A percentile compares a stretch with the other conserved stretches of the same genome.
phyloP scores from a whole-genome alignment of 116 monocot species.

The Phalaenopsis hybrid region DNA sequence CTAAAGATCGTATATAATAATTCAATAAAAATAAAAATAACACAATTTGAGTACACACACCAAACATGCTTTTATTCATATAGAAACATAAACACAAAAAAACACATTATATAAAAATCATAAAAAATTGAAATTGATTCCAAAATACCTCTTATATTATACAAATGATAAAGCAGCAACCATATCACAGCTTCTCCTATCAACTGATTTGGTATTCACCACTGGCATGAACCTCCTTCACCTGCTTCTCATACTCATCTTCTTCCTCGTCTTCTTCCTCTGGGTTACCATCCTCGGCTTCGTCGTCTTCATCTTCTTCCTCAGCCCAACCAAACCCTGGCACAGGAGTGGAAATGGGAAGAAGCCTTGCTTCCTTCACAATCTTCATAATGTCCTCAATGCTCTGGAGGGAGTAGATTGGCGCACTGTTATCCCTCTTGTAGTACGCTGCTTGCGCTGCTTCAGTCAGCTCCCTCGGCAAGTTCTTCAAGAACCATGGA shows the following conservation, averaged over 20 bases:
- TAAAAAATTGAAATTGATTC: too few species aligned
- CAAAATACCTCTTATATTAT: neutral
- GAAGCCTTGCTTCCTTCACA: slow-evolving; percentile 48
- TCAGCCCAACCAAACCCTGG: slow-evolving; percentile 30
- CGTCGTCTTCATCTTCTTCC: slow-evolving; percentile 44
- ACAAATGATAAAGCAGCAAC: neutral
- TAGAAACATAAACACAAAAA: too few species aligned
- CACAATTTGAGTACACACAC: too few species aligned
- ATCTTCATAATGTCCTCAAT: slow-evolving; percentile 73
- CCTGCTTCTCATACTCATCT: slow-evolving; percentile 69
- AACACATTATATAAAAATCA: too few species aligned
- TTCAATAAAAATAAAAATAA: too few species aligned
- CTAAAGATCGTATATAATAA: too few species aligned
- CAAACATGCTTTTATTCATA: too few species aligned
- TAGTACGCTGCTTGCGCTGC: slow-evolving; percentile 56
- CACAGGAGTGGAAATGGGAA: slow-evolving; percentile 26
- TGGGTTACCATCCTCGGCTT: slow-evolving; percentile 14
- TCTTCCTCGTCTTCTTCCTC: slow-evolving; percentile 29
- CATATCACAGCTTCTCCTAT: neutral
- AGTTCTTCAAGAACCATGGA: slow-evolving; percentile 86
- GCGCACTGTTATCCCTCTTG: slow-evolving; percentile 39
- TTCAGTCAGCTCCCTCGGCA: slow-evolving; percentile 74
- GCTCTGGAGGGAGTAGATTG: slow-evolving; percentile 48
- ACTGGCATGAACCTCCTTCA: slow-evolving; percentile 68
- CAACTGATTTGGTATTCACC: slow-evolving; percentile 49